Base-by-base conservation (phyloP, 2,329 filamentous ascomycete genomes). In the Chaetomiaceae sp. region DNA sequence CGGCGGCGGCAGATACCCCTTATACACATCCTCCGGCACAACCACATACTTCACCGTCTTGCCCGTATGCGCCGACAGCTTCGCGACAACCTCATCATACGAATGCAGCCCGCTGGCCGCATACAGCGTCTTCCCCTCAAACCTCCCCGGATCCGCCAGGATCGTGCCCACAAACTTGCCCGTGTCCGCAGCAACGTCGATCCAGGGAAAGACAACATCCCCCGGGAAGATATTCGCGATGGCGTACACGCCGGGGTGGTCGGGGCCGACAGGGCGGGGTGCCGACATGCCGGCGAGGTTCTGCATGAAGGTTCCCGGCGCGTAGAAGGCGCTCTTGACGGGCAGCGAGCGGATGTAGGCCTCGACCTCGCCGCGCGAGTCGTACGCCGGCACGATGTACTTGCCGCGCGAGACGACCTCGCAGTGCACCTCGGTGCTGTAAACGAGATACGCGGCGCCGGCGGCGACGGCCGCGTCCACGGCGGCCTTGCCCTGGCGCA, bases 321-420 rank as follows among this genome's bases (percentile, higher is more conserved):
- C 65, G 51, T 77, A 73, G 60, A 81, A 82, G 0, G 78, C 73
- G 10, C 68, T 70, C 1, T 73, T 71, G 2, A 83, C 63, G 0
- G 70, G 71, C 2, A 74, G 65, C 0, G 58, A 50, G 10, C 76
- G 74, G 49, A 83, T 79, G 55, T 83, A 81, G n/a, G 69, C 53
- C 56, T 82, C 79, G 12, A 78, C 72, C 27, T 74, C 65, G 23
- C 77, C 75, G 61, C 84, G 84, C 52, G 66, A 67, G 57, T 83
- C 80, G 53, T 84, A 84, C 51, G 77, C 73, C 42, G 65, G 54
- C 6, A 76, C 71, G 16, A 62, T 35, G 1, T 75, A 62, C 1
- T 58, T 62, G 2, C 73, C 73, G 0, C 65, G 63, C 35, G 68
- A 66, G 1, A 71, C 58, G 33, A 72, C 60, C 2, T 64, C 68